Base-by-base conservation (phyloP, 2,329 filamentous ascomycete species). In the Claviceps sp. region DNA sequence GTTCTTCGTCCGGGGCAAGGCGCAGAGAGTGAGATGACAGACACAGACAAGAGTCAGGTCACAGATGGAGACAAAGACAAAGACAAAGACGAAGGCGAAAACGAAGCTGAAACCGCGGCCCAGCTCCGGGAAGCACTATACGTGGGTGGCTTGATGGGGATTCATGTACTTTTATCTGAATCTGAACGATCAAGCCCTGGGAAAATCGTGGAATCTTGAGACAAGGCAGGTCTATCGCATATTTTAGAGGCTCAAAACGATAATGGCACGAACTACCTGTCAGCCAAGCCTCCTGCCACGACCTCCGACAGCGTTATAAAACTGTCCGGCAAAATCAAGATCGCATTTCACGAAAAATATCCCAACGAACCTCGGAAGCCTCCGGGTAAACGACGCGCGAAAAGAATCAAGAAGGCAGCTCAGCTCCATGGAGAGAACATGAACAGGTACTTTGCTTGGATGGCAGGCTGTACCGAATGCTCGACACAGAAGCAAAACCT, bases 121-220 rank as follows among this genome's bases (percentile, higher is more conserved):
- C 22, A 44, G 44, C 22, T 42, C 24, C 9, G 34, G 13, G 40
- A 50, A 0, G 48, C 55, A 2, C 20, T 22, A 34, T 48, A 18
- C 26, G 26, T 1, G 9, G 16, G 5, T 42, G 26, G 20, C 5
- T 22, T 22, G 5, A 37, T 13, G 8, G 8, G 8, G 8, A 30
- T 30, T 47, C 40, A n/a, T 9, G 30, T 47, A 34, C 18, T 36
- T 48, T 50, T 26, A 53, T 59, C 64, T 54, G 62, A 44, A 36
- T 5, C 26, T 4, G n/a, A 4, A 43, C 70, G 68, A 68, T 6
- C 61, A 65, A 55, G 61, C 70, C 45, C 61, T 68, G 30, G 67
- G 67, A 3, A 55, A 55, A 7, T 62, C 66, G 55, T 71, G 69
- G 69, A 66, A 68, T 51, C 46, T 56, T 1, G 67, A 69, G 56